A percentile compares a stretch with the other conserved stretches of the same genome.
These are phyloP conservation scores for Setaria italica DNA, from an alignment of 202 grass and related monocot species.

Conservation along the genomic window DNA sequence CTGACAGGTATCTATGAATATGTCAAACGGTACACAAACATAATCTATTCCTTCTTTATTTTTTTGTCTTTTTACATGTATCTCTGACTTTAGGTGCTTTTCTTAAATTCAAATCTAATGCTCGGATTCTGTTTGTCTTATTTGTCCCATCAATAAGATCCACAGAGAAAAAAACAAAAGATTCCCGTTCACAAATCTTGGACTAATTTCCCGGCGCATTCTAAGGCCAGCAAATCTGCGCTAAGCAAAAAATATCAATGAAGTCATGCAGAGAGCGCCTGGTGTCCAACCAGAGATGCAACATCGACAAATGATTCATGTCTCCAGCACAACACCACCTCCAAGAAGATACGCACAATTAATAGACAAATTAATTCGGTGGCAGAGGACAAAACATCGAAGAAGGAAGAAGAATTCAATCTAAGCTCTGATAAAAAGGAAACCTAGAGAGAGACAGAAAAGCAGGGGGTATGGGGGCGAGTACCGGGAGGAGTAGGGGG, in stretches of 20 bases:
- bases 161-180: too few species aligned
- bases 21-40: neutral
- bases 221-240: too few species aligned
- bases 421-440: neutral
- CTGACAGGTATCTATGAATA: neutral
- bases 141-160: too few species aligned
- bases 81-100: too few species aligned
- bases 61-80: too few species aligned
- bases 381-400: neutral
- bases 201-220: too few species aligned
- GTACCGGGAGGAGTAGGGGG: conserved; percentile 48
- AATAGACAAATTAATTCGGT: neutral
- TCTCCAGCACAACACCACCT: neutral
- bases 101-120: too few species aligned
- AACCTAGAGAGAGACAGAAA: neutral
- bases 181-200: too few species aligned
- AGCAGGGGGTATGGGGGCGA: neutral
- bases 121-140: too few species aligned
- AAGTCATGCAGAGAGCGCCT: neutral
- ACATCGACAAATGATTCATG: neutral
- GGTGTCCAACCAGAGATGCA: neutral
- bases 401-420: neutral
- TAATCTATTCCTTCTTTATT: neutral
- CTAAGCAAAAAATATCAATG: neutral
- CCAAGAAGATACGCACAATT: neutral